Conservation (phyloP, 2,329 filamentous ascomycete genomes). For the Anisogramma anomala region DNA sequence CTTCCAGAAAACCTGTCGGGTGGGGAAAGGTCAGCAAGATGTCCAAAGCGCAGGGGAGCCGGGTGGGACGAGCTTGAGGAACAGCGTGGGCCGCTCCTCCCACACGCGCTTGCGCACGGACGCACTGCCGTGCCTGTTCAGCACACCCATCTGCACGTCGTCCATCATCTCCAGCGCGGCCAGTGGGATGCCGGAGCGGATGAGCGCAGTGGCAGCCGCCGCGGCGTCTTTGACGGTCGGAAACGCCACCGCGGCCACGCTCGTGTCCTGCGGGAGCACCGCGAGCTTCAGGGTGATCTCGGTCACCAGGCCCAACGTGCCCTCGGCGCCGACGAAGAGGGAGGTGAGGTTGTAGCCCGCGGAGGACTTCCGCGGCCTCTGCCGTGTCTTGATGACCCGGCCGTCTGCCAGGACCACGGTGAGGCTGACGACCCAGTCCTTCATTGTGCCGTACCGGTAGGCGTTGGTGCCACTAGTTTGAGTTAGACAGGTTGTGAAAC, state of each 20-base stretch:
- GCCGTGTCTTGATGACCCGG: constrained; percentile 56
- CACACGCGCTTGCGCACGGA: constrained; percentile 44
- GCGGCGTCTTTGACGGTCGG: constrained; percentile 49
- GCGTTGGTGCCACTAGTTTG: constrained; percentile 37
- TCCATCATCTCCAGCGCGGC: constrained; percentile 56
- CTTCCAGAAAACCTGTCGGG: constrained; percentile 48
- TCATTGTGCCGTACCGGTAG: constrained; percentile 61
- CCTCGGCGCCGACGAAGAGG: constrained; percentile 59
- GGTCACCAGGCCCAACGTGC: constrained; percentile 59
- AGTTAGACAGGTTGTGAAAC: neutral
- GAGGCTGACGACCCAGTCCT: constrained; percentile 61
- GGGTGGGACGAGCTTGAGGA: constrained; percentile 45
- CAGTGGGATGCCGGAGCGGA: constrained; percentile 53
- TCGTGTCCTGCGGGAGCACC: constrained; percentile 49
- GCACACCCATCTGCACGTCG: constrained; percentile 54
- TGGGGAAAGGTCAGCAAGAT: neutral
- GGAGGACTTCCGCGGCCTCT: constrained; percentile 54
- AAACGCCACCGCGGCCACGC: constrained; percentile 54
- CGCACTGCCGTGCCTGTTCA: constrained; percentile 50
- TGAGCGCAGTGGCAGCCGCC: constrained; percentile 50
- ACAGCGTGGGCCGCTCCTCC: constrained; percentile 60
- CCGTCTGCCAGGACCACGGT: constrained; percentile 62
- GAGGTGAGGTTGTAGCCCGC: constrained; percentile 62
- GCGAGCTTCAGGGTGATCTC: constrained; percentile 59
- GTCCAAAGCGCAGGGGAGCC: neutral